These are phyloP conservation scores for Podospora appendiculata DNA, from an alignment of 495 filamentous ascomycete genomes.

Conservation along the genomic window DNA sequence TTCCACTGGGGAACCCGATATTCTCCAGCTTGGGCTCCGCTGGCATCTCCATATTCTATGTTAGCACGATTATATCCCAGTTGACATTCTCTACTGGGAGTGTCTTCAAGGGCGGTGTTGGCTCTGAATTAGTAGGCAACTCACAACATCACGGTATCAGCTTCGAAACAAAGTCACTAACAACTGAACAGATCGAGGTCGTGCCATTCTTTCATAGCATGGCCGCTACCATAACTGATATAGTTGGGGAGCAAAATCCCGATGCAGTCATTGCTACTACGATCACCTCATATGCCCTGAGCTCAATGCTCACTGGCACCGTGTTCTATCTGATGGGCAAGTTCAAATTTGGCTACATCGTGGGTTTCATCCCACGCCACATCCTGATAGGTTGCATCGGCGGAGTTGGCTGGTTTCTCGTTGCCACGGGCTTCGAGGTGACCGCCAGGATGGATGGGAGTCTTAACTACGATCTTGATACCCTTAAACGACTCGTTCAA, in stretches of 20 bases:
- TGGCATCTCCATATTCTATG: conserved; percentile 97
- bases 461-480: conserved; percentile 70
- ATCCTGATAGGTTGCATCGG: conserved; percentile 97
- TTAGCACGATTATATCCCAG: conserved; percentile 92
- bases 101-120: conserved; percentile 84
- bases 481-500: conserved; percentile 61
- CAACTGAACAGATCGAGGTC: conserved; percentile 66
- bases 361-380: conserved; percentile 92
- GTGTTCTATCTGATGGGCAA: conserved; percentile 88
- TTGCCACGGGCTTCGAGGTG: conserved; percentile 87
- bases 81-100: conserved; percentile 86
- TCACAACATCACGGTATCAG: neutral
- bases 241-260: conserved; percentile 71
- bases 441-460: conserved; percentile 82
- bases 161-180: conserved; percentile 1
- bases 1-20: conserved; percentile 76
- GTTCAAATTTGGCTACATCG: conserved; percentile 78
- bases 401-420: conserved; percentile 92
- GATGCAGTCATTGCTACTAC: conserved; percentile 86
- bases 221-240: conserved; percentile 77
- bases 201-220: conserved; percentile 97
- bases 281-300: conserved; percentile 82
- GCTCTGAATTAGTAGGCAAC: conserved; percentile 77
- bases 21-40: conserved; percentile 81
- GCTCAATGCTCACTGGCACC: conserved; percentile 80